Percentiles rank a stretch among this genome's conserved stretches.
These are phyloP conservation scores for Simplicillium sp. DNA, from an alignment of 2,329 filamentous ascomycete genomes.

Conservation along the genomic window DNA sequence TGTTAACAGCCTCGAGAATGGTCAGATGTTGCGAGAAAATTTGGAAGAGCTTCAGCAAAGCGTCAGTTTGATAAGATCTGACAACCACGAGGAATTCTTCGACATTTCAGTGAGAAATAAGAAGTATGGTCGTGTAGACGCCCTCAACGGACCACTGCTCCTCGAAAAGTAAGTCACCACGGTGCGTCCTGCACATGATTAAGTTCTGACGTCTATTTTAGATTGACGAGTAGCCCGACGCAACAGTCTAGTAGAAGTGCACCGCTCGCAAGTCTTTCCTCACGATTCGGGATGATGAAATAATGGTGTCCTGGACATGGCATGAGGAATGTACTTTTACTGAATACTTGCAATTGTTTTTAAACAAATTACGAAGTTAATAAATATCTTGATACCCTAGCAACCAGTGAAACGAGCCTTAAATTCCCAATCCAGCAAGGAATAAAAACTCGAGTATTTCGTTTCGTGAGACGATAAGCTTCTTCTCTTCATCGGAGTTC, in stretches of 20 bases:
- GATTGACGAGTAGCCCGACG: slow-evolving; percentile 51
- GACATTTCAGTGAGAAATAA: slow-evolving; percentile 83
- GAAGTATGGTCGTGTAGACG: slow-evolving; percentile 89
- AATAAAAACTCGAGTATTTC: too few relatives aligned
- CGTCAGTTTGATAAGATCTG: slow-evolving; percentile 73
- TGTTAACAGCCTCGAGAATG: slow-evolving; percentile 75
- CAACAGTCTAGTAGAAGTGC: slow-evolving; percentile 49
- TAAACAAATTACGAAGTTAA: too few relatives aligned
- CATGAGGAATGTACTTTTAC: too few relatives aligned
- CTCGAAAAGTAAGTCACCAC: slow-evolving; percentile 68
- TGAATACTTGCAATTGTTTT: too few relatives aligned
- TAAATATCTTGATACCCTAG: too few relatives aligned
- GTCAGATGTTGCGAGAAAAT: slow-evolving; percentile 77
- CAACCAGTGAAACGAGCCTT: too few relatives aligned
- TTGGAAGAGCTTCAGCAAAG: slow-evolving; percentile 92
- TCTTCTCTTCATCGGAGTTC: not conserved
- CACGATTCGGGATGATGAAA: slow-evolving; percentile 59
- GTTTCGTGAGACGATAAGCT: too few relatives aligned
- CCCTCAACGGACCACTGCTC: slow-evolving; percentile 76
- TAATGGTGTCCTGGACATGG: slow-evolving; percentile 15
- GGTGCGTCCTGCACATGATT: too few relatives aligned
- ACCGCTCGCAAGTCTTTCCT: slow-evolving; percentile 64
- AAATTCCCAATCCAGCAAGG: too few relatives aligned
- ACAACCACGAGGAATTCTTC: slow-evolving; percentile 95
- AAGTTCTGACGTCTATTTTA: slow-evolving; percentile 23